Evolutionary conservation across 2,329 filamentous ascomycete genomes (phyloP).

Genomic region (Pestalotiopsis sp.): DNA sequence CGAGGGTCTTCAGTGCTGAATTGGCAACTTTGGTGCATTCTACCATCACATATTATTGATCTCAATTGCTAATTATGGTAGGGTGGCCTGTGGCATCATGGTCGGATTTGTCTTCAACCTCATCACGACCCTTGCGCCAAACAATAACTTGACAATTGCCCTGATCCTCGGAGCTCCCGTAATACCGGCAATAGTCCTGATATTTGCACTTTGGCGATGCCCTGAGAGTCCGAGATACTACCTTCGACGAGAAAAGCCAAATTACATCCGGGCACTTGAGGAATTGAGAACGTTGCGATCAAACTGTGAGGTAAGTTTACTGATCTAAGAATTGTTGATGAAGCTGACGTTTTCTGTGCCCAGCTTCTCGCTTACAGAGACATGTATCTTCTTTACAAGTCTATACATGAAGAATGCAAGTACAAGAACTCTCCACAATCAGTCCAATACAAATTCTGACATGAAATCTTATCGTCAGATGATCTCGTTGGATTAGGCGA

Average conservation of each 20-base stretch:
- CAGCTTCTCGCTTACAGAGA: constrained; percentile 41
- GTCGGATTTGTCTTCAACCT: constrained; percentile 35
- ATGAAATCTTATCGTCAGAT: too few species aligned
- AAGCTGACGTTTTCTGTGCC: neutral
- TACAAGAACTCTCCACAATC: too few species aligned
- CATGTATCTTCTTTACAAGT: constrained; percentile 38
- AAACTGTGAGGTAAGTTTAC: constrained; percentile 31
- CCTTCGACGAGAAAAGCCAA: constrained; percentile 31
- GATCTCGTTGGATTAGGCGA: neutral
- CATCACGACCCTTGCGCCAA: constrained; percentile 20
- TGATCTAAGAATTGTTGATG: neutral
- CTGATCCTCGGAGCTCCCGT: constrained; percentile 36
- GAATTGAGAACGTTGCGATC: constrained; percentile 31
- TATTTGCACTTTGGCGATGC: constrained; percentile 34
- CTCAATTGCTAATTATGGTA: neutral
- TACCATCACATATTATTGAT: too few species aligned
- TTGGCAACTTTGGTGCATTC: constrained; percentile 45
- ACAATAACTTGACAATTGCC: constrained; percentile 23
- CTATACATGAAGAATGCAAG: neutral
- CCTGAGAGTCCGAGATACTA: constrained; percentile 40
- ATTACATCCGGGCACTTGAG: constrained; percentile 31
- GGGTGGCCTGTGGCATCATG: constrained; percentile 41
- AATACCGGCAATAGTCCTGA: constrained; percentile 29
- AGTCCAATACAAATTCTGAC: too few species aligned
- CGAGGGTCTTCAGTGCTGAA: constrained; percentile 48